A percentile compares a stretch with the other conserved stretches of the same genome.
Conservation (phyloP, 768 basidiomycete species). For the Serendipita vermifera region DNA sequence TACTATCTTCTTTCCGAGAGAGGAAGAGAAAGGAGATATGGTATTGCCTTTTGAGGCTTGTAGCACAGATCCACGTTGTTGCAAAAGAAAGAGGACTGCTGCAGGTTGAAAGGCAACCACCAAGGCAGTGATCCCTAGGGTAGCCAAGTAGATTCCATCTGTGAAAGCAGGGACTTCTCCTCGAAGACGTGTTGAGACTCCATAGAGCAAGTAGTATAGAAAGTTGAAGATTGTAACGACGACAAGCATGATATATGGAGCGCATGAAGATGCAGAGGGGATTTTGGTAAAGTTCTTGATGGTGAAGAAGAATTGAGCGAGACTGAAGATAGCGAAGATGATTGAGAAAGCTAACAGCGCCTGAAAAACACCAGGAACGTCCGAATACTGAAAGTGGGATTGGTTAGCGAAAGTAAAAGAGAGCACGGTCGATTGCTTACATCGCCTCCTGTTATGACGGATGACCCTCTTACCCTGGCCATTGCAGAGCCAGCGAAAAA, state of each 20-base stretch:
- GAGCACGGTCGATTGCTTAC: background rate
- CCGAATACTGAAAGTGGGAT: background rate
- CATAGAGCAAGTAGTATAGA: background rate
- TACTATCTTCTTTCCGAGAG: background rate
- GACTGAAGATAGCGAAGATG: background rate
- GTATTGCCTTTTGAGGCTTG: background rate
- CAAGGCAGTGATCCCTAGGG: background rate
- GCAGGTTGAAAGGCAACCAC: background rate
- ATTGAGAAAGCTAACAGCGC: background rate
- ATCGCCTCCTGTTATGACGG: background rate
- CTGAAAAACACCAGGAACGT: background rate
- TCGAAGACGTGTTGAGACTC: background rate
- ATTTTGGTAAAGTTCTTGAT: background rate
- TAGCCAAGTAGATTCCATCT: background rate
- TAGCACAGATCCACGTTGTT: background rate
- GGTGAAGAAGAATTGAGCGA: background rate
- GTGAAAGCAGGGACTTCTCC: background rate
- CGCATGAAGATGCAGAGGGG: background rate
- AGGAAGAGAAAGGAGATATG: background rate
- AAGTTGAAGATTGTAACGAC: background rate
- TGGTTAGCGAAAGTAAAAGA: background rate
- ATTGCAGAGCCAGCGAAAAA: background rate
- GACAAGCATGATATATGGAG: background rate
- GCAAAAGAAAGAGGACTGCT: background rate
- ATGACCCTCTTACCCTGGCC: background rate